phyloP scores from a whole-genome alignment of 2,329 filamentous ascomycete genomes.

The Exophiala calicioides region DNA sequence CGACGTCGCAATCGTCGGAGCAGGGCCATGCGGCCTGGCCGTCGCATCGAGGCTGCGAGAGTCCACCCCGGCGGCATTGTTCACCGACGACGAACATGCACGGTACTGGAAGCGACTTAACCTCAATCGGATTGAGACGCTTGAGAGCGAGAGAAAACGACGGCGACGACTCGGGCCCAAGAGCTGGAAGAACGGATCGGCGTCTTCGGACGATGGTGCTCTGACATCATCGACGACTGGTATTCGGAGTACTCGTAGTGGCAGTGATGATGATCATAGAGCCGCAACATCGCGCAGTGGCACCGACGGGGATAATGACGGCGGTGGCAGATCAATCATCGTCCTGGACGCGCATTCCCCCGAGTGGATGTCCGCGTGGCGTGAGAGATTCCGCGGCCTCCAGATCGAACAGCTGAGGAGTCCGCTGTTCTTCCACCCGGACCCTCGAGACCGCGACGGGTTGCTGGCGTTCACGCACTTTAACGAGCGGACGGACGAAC shows the following conservation, averaged over 20 bases:
- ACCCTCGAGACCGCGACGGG: slow-evolving; percentile 73
- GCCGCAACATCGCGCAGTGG: too few relatives aligned
- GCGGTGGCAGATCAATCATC: slow-evolving; percentile 48
- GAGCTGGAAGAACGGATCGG: too few relatives aligned
- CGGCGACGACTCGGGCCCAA: slow-evolving; percentile 1
- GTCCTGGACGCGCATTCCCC: slow-evolving; percentile 67
- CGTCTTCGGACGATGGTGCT: too few relatives aligned
- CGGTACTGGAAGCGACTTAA: slow-evolving; percentile 55
- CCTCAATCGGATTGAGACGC: slow-evolving; percentile 13
- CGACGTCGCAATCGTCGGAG: slow-evolving; percentile 73
- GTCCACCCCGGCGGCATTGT: slow-evolving; percentile 72
- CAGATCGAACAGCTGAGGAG: slow-evolving; percentile 72
- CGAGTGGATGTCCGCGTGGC: slow-evolving; percentile 71
- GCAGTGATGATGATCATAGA: too few relatives aligned
- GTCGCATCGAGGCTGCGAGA: slow-evolving; percentile 72
- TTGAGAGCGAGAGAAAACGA: slow-evolving; percentile 19
- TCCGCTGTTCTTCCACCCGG: slow-evolving; percentile 81
- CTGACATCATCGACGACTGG: background rate
- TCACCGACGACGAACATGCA: slow-evolving; percentile 79
- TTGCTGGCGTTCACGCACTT: slow-evolving; percentile 69
- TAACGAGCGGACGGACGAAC: slow-evolving; percentile 60
- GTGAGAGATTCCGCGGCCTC: slow-evolving; percentile 66
- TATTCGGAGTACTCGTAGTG: too few relatives aligned
- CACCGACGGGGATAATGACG: slow-evolving; percentile 1
- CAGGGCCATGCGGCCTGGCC: slow-evolving; percentile 73